phyloP scores from a whole-genome alignment of 1,139 yeast species.

The Pichia sp. region DNA sequence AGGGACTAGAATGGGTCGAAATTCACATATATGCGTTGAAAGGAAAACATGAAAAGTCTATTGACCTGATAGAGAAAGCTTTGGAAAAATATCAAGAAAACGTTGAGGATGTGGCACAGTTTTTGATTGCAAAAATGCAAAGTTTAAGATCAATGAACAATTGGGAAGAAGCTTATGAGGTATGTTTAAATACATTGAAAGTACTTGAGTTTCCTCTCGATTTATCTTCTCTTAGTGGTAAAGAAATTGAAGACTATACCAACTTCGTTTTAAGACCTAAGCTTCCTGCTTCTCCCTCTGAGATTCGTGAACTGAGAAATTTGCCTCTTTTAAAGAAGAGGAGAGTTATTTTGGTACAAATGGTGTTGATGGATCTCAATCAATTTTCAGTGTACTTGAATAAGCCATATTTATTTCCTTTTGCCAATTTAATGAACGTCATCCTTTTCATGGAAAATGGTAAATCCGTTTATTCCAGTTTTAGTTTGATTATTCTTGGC shows the following conservation, averaged over 20 bases:
- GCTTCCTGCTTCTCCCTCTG: slow-evolving; percentile 42
- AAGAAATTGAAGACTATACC: slow-evolving; percentile 21
- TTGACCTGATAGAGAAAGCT: slow-evolving; percentile 32
- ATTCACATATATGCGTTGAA: slow-evolving; percentile 35
- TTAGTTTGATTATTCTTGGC: slow-evolving; percentile 34
- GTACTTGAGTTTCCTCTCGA: slow-evolving; percentile 33
- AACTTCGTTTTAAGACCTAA: slow-evolving; percentile 30
- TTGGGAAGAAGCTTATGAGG: slow-evolving; percentile 36
- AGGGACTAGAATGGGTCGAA: slow-evolving; percentile 35
- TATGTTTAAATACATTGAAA: slow-evolving; percentile 36
- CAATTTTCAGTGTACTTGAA: slow-evolving; percentile 31
- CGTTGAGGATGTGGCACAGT: slow-evolving; percentile 33
- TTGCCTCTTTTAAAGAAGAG: slow-evolving; percentile 33
- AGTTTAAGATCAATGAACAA: slow-evolving; percentile 38
- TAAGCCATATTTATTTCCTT: slow-evolving; percentile 24
- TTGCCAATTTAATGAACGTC: slow-evolving; percentile 32
- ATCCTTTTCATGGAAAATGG: slow-evolving; percentile 34
- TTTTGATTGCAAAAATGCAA: slow-evolving; percentile 38
- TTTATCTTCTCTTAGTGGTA: slow-evolving; percentile 26
- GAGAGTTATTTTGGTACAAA: slow-evolving; percentile 38
- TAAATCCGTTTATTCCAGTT: slow-evolving; percentile 32
- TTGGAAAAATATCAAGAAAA: slow-evolving; percentile 26
- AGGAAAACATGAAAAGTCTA: slow-evolving; percentile 34
- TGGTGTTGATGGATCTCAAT: slow-evolving; percentile 42
- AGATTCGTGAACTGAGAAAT: slow-evolving; percentile 37